Base-by-base conservation (phyloP, 225 moss, liverwort and hornwort species). In the Ulota crispa region DNA sequence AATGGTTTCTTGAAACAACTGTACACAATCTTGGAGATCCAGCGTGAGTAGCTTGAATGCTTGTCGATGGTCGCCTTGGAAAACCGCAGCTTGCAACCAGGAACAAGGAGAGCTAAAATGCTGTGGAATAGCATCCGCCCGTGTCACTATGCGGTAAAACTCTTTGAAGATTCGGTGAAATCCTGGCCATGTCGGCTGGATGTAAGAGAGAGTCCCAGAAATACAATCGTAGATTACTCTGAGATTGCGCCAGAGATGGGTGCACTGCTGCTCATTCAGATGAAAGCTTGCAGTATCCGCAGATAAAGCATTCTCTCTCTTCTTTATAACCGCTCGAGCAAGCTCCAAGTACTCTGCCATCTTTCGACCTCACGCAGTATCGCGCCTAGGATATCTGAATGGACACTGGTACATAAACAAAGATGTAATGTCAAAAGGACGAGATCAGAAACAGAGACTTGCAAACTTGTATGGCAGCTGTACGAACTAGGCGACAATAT, bases 301-400 rank as follows among this genome's bases (percentile, higher is more conserved):
- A 13, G 64, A 21, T 10, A 42, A 24, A 45, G 9, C 62, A 18
- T 0, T 18, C 24, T 70, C 60, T 42, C 60, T 43, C 45, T 11
- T 70, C 70, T 70, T 34, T 61, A 79, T 0, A 47, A 79, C 31
- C 32, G 4, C 19, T 70, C 55, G 77, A 54, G 28, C 79, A 71
- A 4, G 69, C 60, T 82, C 61, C 71, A 71, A 2, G 36, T 45
- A 71, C 71, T 71, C 62, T 12, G 80, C 71, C 71, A 71, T 80
- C 36, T 71, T 68, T 71, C 50, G 19, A 71, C 62, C 80, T 70
- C 71, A 36, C 50, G 6, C 23, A 71, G 19, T 71, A 59, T 41
- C 56, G 42, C 28, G 23, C 16, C 31, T 9, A 30, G 68, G n/a
- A 34, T 62, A 30, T 32, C 71, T 50, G 32, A 71, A 32, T 32